Percentiles rank a stretch among this genome's conserved stretches.
Evolutionary conservation across 2,329 filamentous ascomycete genomes (phyloP).

Genomic region (Fusarium citri): DNA sequence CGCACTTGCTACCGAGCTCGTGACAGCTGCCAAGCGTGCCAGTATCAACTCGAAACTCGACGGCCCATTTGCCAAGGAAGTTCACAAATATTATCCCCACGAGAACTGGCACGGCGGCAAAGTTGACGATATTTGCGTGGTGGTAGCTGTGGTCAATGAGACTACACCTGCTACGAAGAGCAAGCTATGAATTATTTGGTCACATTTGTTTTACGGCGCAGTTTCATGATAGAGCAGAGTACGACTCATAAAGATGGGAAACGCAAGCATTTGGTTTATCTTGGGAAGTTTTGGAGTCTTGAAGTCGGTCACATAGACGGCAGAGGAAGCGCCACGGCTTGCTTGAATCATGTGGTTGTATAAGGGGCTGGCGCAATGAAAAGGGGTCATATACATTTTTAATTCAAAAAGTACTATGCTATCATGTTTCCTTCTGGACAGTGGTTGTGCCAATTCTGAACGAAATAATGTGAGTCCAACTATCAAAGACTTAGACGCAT

Average conservation of each 20-base stretch:
- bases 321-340: slow-evolving; percentile 20
- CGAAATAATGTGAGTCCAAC: background rate
- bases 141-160: slow-evolving; percentile 82
- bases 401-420: slow-evolving; percentile 28
- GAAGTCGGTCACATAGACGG: slow-evolving; percentile 36
- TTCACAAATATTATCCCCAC: slow-evolving; percentile 85
- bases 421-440: background rate
- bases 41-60: slow-evolving; percentile 85
- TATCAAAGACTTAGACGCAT: background rate
- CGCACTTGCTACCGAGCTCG: slow-evolving; percentile 81
- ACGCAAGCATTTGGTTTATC: slow-evolving; percentile 45
- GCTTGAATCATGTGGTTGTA: slow-evolving; percentile 36
- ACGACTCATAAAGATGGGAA: slow-evolving; percentile 42
- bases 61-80: slow-evolving; percentile 94
- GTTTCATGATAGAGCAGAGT: slow-evolving; percentile 42
- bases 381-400: slow-evolving; percentile 34
- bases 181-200: slow-evolving; percentile 49
- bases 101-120: slow-evolving; percentile 94
- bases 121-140: slow-evolving; percentile 92
- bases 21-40: slow-evolving; percentile 83
- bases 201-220: slow-evolving; percentile 28
- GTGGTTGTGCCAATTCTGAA: background rate
- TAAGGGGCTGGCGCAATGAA: slow-evolving; percentile 34
- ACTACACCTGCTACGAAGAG: slow-evolving; percentile 53
- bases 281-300: slow-evolving; percentile 45